A percentile compares a stretch with the other conserved stretches of the same genome.
Evolutionary conservation across 108 stramenopile genomes (phyloP).

Genomic region (Fragilariopsis cylindrus): DNA sequence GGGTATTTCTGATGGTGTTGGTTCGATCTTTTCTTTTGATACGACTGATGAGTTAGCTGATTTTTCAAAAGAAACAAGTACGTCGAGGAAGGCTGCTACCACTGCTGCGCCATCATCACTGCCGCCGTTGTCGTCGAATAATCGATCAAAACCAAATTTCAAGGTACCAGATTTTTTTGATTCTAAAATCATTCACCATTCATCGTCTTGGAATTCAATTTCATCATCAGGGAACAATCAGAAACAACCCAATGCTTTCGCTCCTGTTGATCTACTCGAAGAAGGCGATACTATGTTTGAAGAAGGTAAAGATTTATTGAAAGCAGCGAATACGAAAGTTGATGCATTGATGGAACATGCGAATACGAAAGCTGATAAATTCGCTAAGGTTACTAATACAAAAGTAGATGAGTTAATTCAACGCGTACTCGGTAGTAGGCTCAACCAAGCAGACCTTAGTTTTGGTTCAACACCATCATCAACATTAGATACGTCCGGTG

Average conservation of each 20-base stretch:
- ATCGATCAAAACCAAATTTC: background rate
- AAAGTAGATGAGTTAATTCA: too few species aligned
- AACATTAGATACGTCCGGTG: too few species aligned
- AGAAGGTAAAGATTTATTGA: background rate
- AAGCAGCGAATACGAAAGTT: background rate
- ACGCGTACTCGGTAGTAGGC: too few species aligned
- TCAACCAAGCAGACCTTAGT: too few species aligned
- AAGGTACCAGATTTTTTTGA: constrained; percentile 3
- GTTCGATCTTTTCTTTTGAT: constrained; percentile 5
- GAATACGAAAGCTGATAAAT: too few species aligned
- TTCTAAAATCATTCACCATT: background rate
- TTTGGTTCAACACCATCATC: too few species aligned
- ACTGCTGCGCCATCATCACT: background rate
- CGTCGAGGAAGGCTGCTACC: background rate
- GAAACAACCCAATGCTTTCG: background rate
- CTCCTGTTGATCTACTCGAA: constrained; percentile 3
- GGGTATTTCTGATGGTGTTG: background rate
- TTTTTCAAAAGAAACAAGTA: background rate
- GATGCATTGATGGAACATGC: background rate
- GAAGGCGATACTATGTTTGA: background rate
- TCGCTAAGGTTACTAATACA: too few species aligned
- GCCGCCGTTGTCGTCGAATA: background rate
- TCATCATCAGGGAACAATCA: too few species aligned
- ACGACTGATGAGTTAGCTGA: constrained; percentile 14
- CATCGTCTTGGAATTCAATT: too few species aligned